Evolutionary conservation across 768 basidiomycete genomes (phyloP), one percentile per base, ranked within the genome.

Genomic region (Podaxis pistillaris): DNA sequence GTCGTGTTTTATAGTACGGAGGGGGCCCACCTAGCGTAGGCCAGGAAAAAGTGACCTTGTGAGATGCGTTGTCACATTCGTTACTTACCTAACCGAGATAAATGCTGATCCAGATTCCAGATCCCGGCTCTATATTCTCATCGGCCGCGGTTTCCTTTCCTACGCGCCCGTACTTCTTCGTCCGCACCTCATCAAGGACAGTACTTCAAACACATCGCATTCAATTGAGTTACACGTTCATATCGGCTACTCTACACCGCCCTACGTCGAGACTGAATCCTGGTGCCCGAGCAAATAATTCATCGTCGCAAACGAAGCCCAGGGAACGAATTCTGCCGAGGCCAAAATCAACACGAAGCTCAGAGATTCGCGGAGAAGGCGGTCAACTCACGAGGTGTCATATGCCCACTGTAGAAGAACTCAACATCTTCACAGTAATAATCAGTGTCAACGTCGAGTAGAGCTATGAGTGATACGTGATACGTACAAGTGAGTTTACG

Each of bases 251-350:
- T 40, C 28, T 41, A 60, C 37, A 26, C 17, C 15, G 13, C 59
- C 54, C 37, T 49, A 62, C 17, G 61, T 62, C 50, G 61, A 62
- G 33, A 62, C 61, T 5, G 61, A 56, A 19, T 56, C 61, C 24
- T 62, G 61, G 24, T 56, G 44, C 4, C 89, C 88, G 82, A 90
- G 77, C 65, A 90, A 68, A 66, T 79, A 88, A 65, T 85, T 75
- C 86, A 90, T 87, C 62, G 79, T 84, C 68, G 88, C 86, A 74
- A 87, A 86, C 0, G 86, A 80, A 56, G 89, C 86, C 86, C 87
- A 63, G 37, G 22, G 36, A 22, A 62, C 56, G 37, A 37, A 63
- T 65, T 19, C 47, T 53, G 37, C 26, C 52, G 30, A n/a, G 26
- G 24, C 28, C 54, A 52, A 40, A 0, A 19, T 9, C 50, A 53